Base-by-base conservation (phyloP, 768 basidiomycete genomes). In the Lactarius hatsudake region DNA sequence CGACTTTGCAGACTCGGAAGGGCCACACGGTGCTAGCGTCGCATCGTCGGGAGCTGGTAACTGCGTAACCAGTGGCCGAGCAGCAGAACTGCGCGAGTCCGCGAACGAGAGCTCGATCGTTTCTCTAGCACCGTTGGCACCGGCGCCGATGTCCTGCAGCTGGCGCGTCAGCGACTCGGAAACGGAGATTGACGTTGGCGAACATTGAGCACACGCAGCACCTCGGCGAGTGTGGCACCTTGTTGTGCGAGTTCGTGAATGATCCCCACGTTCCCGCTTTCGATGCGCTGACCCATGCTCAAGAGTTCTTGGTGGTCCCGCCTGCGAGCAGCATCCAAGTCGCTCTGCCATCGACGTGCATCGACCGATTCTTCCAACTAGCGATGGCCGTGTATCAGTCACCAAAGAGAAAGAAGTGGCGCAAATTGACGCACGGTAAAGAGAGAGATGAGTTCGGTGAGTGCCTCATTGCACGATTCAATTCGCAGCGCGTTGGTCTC, bases 391-490 rank as follows among this genome's bases (percentile, higher is more conserved):
- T 18, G 32, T 15, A 18, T 48, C 26, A 45, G 32, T 20, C 6
- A 28, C n/a, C 23, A 2, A 48, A 48, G n/a, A n/a, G 2, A 48
- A 48, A 5, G 45, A 20, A 10, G 30, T 34, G 28, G 20, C 4
- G 26, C 8, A 5, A 30, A 20, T n/a, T 5, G n/a, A 67, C 61
- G n/a, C 62, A 69, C 69, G 42, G 62, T 69, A 23, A 71, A 71
- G 18, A 71, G 70, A 2, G 63, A 43, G 28, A 71, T 62, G 32
- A 71, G 38, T 43, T 71, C 67, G 2, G 70, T 60, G 32, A 71
- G 70, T 23, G 54, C 61, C 6, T 71, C 67, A 20, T 69, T 71
- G 64, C 70, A 71, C 7, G 61, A 55, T 28, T 69, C 68, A 56
- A 71, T 65, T n/a, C 42, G 64, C 18, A 65, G 28, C 5, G 70